Evolutionary conservation across 2,329 filamentous ascomycete genomes (phyloP).

Genomic region (Plenodomus biglobosus): DNA sequence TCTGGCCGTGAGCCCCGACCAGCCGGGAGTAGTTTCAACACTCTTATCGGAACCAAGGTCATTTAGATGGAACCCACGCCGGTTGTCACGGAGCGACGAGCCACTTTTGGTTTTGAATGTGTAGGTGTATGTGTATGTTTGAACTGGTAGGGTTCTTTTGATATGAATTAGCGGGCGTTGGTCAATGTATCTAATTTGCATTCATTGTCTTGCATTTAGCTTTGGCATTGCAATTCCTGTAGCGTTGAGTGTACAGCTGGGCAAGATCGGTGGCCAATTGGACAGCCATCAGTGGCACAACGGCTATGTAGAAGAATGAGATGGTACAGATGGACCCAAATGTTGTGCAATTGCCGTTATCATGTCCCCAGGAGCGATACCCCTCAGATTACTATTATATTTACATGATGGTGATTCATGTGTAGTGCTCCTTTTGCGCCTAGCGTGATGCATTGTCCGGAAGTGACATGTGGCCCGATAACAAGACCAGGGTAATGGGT

Average conservation of each 20-base stretch:
- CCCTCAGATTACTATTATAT: too few species aligned
- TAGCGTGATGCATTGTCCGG: slow-evolving; percentile 9
- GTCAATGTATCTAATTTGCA: not conserved
- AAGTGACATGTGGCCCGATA: slow-evolving; percentile 40
- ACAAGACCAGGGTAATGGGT: slow-evolving; percentile 7
- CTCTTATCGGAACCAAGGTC: slow-evolving; percentile 18
- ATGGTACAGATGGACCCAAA: too few species aligned
- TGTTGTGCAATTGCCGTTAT: too few species aligned
- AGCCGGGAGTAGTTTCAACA: slow-evolving; percentile 29
- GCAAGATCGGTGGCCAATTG: not conserved
- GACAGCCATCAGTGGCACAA: not conserved
- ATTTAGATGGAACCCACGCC: too few species aligned
- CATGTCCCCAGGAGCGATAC: too few species aligned
- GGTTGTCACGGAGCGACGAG: too few species aligned
- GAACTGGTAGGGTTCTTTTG: not conserved
- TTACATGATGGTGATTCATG: not conserved
- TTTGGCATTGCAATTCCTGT: not conserved
- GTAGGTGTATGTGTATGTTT: too few species aligned
- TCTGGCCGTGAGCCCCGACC: slow-evolving; percentile 35
- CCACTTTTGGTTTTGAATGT: too few species aligned
- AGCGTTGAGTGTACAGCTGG: not conserved
- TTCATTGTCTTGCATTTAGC: not conserved
- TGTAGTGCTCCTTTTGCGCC: not conserved
- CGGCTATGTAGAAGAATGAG: too few species aligned
- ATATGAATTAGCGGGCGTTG: not conserved